Percentiles rank a stretch among this genome's conserved stretches.
These are phyloP conservation scores for Acacia confusa DNA, from an alignment of 306 rosid species.

Conservation along the genomic window DNA sequence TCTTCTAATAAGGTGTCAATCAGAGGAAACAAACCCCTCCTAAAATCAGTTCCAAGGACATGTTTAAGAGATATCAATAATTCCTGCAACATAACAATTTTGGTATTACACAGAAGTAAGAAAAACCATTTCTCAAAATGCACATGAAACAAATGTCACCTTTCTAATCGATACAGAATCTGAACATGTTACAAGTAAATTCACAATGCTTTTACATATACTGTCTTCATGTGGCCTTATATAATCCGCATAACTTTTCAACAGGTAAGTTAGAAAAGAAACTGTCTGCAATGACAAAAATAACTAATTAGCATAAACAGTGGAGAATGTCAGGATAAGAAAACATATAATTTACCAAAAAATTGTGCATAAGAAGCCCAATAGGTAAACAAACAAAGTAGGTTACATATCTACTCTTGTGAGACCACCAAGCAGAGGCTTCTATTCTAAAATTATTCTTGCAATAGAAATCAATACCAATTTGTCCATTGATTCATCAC, in stretches of 20 bases:
- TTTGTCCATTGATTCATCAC: background rate
- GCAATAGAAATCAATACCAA: background rate
- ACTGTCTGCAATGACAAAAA: constrained; percentile 73
- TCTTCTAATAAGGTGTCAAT: constrained; percentile 94
- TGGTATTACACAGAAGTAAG: constrained; percentile 21
- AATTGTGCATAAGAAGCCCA: constrained; percentile 16
- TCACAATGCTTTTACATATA: constrained; percentile 98
- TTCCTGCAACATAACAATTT: constrained; percentile 69
- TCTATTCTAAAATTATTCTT: constrained; percentile 21
- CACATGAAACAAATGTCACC: constrained; percentile 46
- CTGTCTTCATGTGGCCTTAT: constrained; percentile 98
- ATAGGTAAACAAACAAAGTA: constrained; percentile 13
- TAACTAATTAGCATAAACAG: constrained; percentile 26
- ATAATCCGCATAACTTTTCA: constrained; percentile 95
- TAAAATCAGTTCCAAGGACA: constrained; percentile 98
- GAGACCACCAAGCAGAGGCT: background rate
- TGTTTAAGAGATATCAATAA: constrained; percentile 89
- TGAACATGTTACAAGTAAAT: constrained; percentile 94
- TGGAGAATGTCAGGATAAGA: constrained; percentile 21
- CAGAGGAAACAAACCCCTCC: constrained; percentile 97
- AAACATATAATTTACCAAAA: constrained; percentile 10
- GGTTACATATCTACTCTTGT: constrained; percentile 9
- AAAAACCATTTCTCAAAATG: constrained; percentile 11
- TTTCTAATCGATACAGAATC: constrained; percentile 98
- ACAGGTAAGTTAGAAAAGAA: constrained; percentile 89